A percentile compares a stretch with the other conserved stretches of the same genome.
phyloP scores from a whole-genome alignment of 1,284 basidiomycete species.

The Sanguinoderma infundibulare region DNA sequence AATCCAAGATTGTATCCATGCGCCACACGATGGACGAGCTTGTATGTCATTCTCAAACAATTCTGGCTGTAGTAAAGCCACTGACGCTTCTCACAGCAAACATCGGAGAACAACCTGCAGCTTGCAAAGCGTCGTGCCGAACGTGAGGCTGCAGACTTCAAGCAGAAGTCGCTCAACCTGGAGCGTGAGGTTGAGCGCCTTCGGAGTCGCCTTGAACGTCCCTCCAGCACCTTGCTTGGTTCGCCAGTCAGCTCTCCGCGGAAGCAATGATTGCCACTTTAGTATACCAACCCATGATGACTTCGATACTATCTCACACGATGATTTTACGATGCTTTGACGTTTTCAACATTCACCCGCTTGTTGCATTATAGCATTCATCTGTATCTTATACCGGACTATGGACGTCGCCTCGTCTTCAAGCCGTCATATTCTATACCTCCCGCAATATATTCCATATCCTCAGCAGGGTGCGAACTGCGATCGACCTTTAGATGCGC shows the following conservation, averaged over 20 bases:
- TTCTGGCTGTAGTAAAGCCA: neutral
- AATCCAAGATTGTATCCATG: conserved; percentile 58
- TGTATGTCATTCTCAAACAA: conserved; percentile 42
- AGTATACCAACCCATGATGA: conserved; percentile 15
- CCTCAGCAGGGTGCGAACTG: too few relatives aligned
- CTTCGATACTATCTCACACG: conserved; percentile 14
- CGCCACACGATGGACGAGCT: conserved; percentile 62
- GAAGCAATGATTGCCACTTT: conserved; percentile 24
- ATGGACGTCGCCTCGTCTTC: neutral
- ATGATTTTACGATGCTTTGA: conserved; percentile 9
- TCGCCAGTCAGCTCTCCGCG: conserved; percentile 40
- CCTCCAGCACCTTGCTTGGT: conserved; percentile 36
- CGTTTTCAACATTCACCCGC: neutral
- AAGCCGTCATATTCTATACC: neutral
- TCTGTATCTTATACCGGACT: conserved; percentile 12
- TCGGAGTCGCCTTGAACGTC: conserved; percentile 56
- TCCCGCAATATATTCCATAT: neutral
- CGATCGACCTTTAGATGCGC: too few relatives aligned
- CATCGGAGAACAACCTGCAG: conserved; percentile 66
- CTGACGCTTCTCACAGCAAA: conserved; percentile 57
- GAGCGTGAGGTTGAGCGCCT: conserved; percentile 74
- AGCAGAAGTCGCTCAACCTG: conserved; percentile 70
- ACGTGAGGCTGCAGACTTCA: conserved; percentile 73
- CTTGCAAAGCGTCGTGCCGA: conserved; percentile 77
- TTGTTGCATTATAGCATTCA: conserved; percentile 26